Conservation (phyloP, 805 yeast species). For the Starmera dryadoides region DNA sequence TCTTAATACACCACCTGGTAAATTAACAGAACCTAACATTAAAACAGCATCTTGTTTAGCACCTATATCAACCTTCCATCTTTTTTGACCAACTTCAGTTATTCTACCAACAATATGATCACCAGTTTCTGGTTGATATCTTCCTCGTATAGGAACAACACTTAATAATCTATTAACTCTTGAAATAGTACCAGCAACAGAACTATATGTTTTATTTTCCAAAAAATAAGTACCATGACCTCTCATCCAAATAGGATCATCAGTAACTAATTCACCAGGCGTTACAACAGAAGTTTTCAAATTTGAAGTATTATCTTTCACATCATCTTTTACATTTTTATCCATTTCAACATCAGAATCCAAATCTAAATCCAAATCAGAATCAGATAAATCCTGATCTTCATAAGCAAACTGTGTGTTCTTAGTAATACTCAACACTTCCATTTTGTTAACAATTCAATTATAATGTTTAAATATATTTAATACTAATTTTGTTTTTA, state of each 20-base stretch:
- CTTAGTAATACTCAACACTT: background rate
- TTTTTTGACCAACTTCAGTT: constrained; percentile 84
- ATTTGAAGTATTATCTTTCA: constrained; percentile 20
- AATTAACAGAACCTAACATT: constrained; percentile 90
- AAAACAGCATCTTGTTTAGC: constrained; percentile 88
- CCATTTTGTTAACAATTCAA: background rate
- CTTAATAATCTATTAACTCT: constrained; percentile 82
- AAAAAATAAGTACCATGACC: constrained; percentile 94
- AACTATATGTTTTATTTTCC: constrained; percentile 70
- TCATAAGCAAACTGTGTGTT: constrained; percentile 6
- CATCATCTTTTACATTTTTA: constrained; percentile 21
- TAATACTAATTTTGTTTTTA: no score
- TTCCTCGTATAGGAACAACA: constrained; percentile 79
- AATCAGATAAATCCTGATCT: constrained; percentile 4
- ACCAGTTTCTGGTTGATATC: constrained; percentile 92
- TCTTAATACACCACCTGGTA: constrained; percentile 95
- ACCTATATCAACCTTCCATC: constrained; percentile 98
- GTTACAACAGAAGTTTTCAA: constrained; percentile 53
- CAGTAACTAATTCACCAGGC: constrained; percentile 95
- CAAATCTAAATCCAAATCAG: constrained; percentile 15
- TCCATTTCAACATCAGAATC: constrained; percentile 31
- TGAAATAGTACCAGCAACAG: constrained; percentile 87
- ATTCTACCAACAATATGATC: constrained; percentile 93
- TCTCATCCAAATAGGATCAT: constrained; percentile 95
- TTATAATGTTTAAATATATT: no score